A percentile compares a stretch with the other conserved stretches of the same genome.
These are phyloP conservation scores for Calycina herbarum DNA, from an alignment of 2,329 filamentous ascomycete species.

Conservation along the genomic window DNA sequence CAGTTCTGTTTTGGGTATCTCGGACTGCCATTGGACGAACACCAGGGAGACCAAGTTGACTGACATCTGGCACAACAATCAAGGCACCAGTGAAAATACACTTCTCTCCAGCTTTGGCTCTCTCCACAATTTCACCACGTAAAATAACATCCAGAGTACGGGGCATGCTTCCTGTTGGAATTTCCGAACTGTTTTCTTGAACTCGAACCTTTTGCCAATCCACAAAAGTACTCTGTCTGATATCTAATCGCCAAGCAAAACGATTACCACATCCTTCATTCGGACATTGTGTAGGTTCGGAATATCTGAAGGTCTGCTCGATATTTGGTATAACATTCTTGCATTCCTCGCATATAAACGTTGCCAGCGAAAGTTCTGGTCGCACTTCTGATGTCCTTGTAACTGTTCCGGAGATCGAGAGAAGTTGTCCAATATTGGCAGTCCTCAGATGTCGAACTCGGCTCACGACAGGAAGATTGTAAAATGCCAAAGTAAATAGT, in stretches of 20 bases:
- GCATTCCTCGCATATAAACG: conserved; percentile 89
- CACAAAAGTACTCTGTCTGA: conserved; percentile 94
- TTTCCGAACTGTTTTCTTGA: conserved; percentile 97
- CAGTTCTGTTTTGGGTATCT: conserved; percentile 76
- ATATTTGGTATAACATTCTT: conserved; percentile 83
- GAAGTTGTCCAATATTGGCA: conserved; percentile 84
- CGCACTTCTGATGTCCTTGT: conserved; percentile 96
- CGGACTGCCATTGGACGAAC: conserved; percentile 79
- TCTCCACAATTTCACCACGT: conserved; percentile 94
- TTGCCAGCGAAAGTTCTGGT: conserved; percentile 87
- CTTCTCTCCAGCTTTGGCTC: conserved; percentile 95
- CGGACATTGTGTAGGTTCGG: conserved; percentile 93
- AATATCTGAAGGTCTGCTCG: conserved; percentile 97
- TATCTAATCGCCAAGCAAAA: conserved; percentile 92
- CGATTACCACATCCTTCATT: conserved; percentile 87
- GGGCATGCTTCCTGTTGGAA: conserved; percentile 97
- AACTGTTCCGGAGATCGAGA: conserved; percentile 95
- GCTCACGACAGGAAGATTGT: conserved; percentile 60
- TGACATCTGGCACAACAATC: conserved; percentile 96
- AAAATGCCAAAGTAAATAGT: conserved; percentile 78
- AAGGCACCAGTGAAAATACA: conserved; percentile 96
- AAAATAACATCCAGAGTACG: conserved; percentile 96
- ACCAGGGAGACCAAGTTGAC: conserved; percentile 88
- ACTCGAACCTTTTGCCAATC: conserved; percentile 99
- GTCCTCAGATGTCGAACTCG: conserved; percentile 62